A percentile compares a stretch with the other conserved stretches of the same genome.
Evolutionary conservation across 495 filamentous ascomycete genomes (phyloP).

Genomic region (Jackrogersella multiformis): DNA sequence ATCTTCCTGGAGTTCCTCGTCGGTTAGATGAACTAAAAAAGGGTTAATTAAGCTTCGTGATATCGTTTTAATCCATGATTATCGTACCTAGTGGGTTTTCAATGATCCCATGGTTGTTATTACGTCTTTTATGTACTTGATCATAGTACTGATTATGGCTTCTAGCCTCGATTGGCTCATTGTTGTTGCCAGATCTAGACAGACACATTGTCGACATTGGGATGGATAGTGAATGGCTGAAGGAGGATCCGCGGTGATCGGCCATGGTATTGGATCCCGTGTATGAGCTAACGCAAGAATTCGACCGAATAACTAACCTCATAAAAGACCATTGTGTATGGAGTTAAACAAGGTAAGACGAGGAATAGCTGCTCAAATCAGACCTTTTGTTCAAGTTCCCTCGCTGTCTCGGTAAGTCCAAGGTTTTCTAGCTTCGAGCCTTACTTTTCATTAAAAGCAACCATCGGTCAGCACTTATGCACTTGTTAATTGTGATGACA

Average conservation of each 20-base stretch:
- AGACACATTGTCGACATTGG: background rate
- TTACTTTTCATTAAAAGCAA: background rate
- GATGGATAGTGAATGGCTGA: slow-evolving; percentile 1
- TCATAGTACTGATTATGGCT: background rate
- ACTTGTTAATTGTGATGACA: slow-evolving; percentile 17
- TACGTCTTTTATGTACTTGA: slow-evolving; percentile 30
- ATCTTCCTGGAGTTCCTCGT: slow-evolving; percentile 41
- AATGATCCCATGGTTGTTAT: slow-evolving; percentile 37
- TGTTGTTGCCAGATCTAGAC: background rate
- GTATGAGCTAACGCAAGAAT: background rate
- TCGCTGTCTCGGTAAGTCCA: slow-evolving; percentile 10
- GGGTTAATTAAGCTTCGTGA: slow-evolving; percentile 7
- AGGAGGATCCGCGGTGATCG: slow-evolving; percentile 13
- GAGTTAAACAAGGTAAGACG: slow-evolving; percentile 6
- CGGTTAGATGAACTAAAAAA: slow-evolving; percentile 35
- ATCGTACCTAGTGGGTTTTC: slow-evolving; percentile 42
- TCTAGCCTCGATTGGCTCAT: slow-evolving; percentile 8
- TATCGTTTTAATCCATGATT: background rate
- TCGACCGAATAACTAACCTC: background rate
- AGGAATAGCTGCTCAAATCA: background rate
- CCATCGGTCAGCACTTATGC: slow-evolving; percentile 10
- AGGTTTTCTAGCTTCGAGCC: slow-evolving; percentile 1
- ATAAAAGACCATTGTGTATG: background rate
- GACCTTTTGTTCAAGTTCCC: slow-evolving; percentile 10
- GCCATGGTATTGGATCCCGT: slow-evolving; percentile 16